Evolutionary conservation across 2,329 filamentous ascomycete genomes (phyloP), one percentile per base, ranked within the genome.

Genomic region (Nothophoma quercina): DNA sequence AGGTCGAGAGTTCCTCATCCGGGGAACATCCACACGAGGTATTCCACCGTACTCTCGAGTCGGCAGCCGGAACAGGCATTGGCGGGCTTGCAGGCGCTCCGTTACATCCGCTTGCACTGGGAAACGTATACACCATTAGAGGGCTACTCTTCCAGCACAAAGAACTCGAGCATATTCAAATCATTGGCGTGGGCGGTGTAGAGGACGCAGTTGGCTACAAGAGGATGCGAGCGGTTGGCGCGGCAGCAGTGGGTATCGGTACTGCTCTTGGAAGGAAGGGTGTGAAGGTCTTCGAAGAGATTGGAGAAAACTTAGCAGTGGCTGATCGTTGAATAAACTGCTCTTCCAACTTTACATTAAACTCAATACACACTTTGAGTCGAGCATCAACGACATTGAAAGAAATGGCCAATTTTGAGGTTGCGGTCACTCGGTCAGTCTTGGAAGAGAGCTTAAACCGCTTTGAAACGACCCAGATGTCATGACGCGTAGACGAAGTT

Each of bases 121-220:
- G 90, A 0, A 93, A 93, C 62, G 89, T 93, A 25, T 78, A 78
- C n/a, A 87, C 83, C 1, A 79, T 93, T n/a, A 75, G 86, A 16
- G 71, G 68, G 16, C 68, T 89, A 73, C 70, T 93, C 13, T 83
- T 87, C 59, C 71, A 74, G 26, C 64, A 79, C 12, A 64, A 76
- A 0, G 52, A 71, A 48, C 71, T 90, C 39, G 71, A 71, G 8
- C 76, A 81, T n/a, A 77, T 93, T 19, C 76, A 77, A 13, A 78
- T 93, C 23, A 85, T 93, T 48, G 90, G 90, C 0, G 83, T 90
- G 0, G 90, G 90, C 1, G 90, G 90, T 1, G 89, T 93, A 1
- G 76, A 80, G 19, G 87, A 92, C 67, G 76, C 73, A 0, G 79
- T 74, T 2, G 88, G 87, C 1, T 90, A 81, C 60, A 72, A 74